These are phyloP conservation scores for Cantharellus anzutake DNA, from an alignment of 768 basidiomycete species.

Conservation along the genomic window DNA sequence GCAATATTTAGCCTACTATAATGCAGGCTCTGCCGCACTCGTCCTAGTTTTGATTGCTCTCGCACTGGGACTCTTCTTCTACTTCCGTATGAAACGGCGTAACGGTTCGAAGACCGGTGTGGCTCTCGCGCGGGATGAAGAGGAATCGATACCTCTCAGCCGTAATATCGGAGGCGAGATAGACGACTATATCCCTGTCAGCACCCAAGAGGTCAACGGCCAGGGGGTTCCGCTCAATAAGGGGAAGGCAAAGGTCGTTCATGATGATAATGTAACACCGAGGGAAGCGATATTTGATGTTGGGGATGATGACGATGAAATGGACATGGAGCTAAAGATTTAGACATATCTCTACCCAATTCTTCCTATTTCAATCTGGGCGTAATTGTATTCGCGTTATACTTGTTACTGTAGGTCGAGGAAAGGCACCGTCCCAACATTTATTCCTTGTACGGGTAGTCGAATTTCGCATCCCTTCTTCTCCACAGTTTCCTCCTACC, in stretches of 20 bases:
- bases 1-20: conserved; percentile 59
- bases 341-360: too few species aligned
- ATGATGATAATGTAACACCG: not conserved
- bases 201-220: not conserved
- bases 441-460: conserved; percentile 70
- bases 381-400: too few species aligned
- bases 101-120: conserved; percentile 13
- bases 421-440: too few species aligned
- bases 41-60: conserved; percentile 56
- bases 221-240: not conserved
- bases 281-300: not conserved
- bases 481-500: conserved; percentile 81
- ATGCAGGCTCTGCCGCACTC: conserved; percentile 74
- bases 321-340: not conserved
- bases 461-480: conserved; percentile 69
- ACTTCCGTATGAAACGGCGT: conserved; percentile 42
- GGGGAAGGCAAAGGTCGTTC: not conserved
- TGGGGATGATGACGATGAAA: not conserved
- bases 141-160: conserved; percentile 59
- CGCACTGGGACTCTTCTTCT: conserved; percentile 56
- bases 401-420: too few species aligned
- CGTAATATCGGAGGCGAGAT: conserved; percentile 3
- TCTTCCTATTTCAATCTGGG: too few species aligned
- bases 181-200: not conserved
- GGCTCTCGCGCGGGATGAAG: conserved; percentile 17